These are phyloP conservation scores for Eremothecium coryli DNA, from an alignment of 1,139 yeast genomes.

Conservation along the genomic window DNA sequence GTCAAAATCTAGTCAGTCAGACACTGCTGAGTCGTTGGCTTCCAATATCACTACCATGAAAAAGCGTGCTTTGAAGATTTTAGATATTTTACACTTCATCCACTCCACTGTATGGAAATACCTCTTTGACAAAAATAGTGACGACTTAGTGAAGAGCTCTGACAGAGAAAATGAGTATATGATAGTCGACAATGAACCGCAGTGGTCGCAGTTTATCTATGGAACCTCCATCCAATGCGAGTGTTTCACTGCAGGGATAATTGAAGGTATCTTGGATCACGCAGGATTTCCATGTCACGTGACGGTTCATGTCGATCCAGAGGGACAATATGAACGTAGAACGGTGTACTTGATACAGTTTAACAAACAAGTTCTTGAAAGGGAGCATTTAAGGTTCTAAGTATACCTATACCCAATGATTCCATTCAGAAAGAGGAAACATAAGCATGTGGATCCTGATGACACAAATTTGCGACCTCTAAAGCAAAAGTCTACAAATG, in stretches of 20 bases:
- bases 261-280: constrained; percentile 81
- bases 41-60: constrained; percentile 22
- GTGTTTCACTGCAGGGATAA: constrained; percentile 64
- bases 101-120: constrained; percentile 77
- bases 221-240: constrained; percentile 35
- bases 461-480: constrained; percentile 6
- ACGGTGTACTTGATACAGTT: constrained; percentile 82
- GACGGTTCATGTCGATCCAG: constrained; percentile 77
- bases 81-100: constrained; percentile 76
- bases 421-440: constrained; percentile 6
- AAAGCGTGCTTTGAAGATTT: constrained; percentile 54
- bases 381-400: constrained; percentile 36
- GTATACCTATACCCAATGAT: constrained; percentile 7
- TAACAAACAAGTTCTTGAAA: constrained; percentile 46
- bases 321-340: constrained; percentile 52
- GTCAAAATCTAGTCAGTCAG: constrained; percentile 11
- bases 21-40: constrained; percentile 17
- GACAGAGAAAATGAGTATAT: constrained; percentile 73
- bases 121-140: constrained; percentile 74
- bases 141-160: constrained; percentile 79
- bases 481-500: constrained; percentile 10
- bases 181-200: constrained; percentile 78
- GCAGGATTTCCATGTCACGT: constrained; percentile 73
- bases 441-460: constrained; percentile 6
- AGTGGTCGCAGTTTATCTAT: constrained; percentile 70